Evolutionary conservation across 768 basidiomycete genomes (phyloP).

Genomic region (Trametes cubensis): DNA sequence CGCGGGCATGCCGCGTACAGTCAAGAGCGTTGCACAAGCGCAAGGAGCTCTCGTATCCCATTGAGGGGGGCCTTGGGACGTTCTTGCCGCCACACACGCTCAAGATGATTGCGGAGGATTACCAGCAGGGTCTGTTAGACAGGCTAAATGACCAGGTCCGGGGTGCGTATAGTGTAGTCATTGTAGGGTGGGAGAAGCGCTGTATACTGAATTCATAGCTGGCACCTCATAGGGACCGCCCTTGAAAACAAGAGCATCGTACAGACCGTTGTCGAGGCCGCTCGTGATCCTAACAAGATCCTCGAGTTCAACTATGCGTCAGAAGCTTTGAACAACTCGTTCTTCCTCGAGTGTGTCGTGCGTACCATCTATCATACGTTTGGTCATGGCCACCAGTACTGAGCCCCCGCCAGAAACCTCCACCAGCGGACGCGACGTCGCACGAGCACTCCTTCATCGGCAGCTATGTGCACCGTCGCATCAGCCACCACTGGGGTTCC

Average conservation of each 20-base stretch:
- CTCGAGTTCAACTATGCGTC: constrained; percentile 91
- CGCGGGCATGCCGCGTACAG: constrained; percentile 24
- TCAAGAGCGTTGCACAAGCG: constrained; percentile 51
- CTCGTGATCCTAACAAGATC: constrained; percentile 56
- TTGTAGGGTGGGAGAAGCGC: not conserved
- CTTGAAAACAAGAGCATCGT: constrained; percentile 60
- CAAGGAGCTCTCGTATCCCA: constrained; percentile 60
- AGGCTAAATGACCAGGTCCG: constrained; percentile 74
- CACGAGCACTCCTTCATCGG: constrained; percentile 40
- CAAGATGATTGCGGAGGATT: constrained; percentile 74
- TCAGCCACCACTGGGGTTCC: constrained; percentile 59
- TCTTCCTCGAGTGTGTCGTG: constrained; percentile 89
- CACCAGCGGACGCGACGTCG: constrained; percentile 37
- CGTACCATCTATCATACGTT: constrained; percentile 39
- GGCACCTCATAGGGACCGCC: constrained; percentile 28
- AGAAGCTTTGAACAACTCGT: constrained; percentile 91
- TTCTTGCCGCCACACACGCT: constrained; percentile 80
- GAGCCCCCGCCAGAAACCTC: constrained; percentile 40
- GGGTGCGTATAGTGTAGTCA: constrained; percentile 46
- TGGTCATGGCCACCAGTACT: constrained; percentile 13
- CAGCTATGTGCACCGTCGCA: constrained; percentile 40
- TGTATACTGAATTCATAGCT: constrained; percentile 12
- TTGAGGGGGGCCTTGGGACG: constrained; percentile 72
- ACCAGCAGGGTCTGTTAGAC: constrained; percentile 81
- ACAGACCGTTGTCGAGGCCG: constrained; percentile 72